These are phyloP conservation scores for Pichia occidentalis DNA, from an alignment of 805 yeast genomes.

Conservation along the genomic window DNA sequence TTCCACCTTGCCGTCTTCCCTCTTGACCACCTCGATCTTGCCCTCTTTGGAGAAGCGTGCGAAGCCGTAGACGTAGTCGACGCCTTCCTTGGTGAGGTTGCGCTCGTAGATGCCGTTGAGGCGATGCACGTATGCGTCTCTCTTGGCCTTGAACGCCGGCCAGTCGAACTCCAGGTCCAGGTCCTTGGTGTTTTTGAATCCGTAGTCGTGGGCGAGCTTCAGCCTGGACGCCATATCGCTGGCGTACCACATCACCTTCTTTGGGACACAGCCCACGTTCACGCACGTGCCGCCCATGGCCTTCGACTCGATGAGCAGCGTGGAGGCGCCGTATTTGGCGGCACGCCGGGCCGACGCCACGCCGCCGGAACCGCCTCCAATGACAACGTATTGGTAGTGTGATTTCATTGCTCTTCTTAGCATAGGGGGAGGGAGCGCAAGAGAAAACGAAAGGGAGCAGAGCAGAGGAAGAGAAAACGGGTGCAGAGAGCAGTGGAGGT, in stretches of 20 bases:
- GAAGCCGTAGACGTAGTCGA: slow-evolving; percentile 79
- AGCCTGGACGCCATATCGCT: slow-evolving; percentile 78
- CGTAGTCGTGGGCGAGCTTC: slow-evolving; percentile 73
- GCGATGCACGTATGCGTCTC: slow-evolving; percentile 86
- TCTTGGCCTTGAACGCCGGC: slow-evolving; percentile 72
- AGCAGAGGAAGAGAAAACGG: background rate
- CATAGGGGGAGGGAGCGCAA: no score
- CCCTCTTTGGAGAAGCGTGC: slow-evolving; percentile 70
- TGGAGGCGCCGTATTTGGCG: slow-evolving; percentile 86
- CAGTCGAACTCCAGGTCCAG: slow-evolving; percentile 91
- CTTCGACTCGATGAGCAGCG: slow-evolving; percentile 72
- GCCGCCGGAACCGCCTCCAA: slow-evolving; percentile 99
- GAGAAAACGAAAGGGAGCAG: no score
- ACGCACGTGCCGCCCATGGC: slow-evolving; percentile 97
- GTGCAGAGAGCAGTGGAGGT: background rate
- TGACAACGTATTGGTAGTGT: slow-evolving; percentile 86
- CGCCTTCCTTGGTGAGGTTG: slow-evolving; percentile 83
- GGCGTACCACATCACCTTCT: slow-evolving; percentile 98
- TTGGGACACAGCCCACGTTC: slow-evolving; percentile 98
- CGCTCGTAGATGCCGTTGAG: slow-evolving; percentile 90
- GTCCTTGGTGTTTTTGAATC: slow-evolving; percentile 54
- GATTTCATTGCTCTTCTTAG: slow-evolving; percentile 27
- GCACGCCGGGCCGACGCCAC: slow-evolving; percentile 98
- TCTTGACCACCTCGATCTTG: slow-evolving; percentile 69
- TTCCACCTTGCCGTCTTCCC: slow-evolving; percentile 47